Evolutionary conservation across 345 rosid genomes (phyloP).

Genomic region (Tarenaya hassleriana): DNA sequence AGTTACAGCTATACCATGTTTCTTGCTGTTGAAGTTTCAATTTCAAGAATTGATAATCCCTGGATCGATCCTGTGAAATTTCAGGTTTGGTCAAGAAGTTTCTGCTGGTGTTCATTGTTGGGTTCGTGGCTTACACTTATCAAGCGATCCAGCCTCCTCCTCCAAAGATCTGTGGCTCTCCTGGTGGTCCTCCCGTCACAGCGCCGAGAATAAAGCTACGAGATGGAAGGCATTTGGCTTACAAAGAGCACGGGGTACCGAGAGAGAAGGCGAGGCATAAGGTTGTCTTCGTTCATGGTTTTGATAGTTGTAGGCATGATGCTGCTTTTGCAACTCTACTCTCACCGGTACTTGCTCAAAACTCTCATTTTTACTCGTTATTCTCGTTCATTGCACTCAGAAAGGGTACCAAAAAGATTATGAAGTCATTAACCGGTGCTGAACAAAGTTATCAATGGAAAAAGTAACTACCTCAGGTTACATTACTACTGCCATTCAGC

Average conservation of each 20-base stretch:
- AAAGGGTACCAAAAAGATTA: neutral
- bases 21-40: conserved; percentile 14
- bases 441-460: neutral
- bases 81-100: conserved; percentile 37
- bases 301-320: conserved; percentile 43
- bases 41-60: neutral
- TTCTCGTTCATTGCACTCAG: neutral
- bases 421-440: neutral
- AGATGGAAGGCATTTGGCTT: conserved; percentile 64
- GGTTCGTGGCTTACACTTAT: conserved; percentile 39
- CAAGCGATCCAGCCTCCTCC: conserved; percentile 45
- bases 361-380: neutral
- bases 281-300: conserved; percentile 43
- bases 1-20: neutral
- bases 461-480: neutral
- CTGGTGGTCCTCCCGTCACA: conserved; percentile 41
- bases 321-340: conserved; percentile 28
- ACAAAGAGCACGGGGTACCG: conserved; percentile 49
- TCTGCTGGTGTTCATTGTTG: conserved; percentile 31
- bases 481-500: neutral
- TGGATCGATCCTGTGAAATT: conserved; percentile 10
- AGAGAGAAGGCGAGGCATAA: conserved; percentile 40
- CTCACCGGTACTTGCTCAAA: conserved; percentile 32
- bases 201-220: conserved; percentile 48
- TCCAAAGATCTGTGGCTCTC: conserved; percentile 42